phyloP scores from a whole-genome alignment of 768 basidiomycete species.

The Tylopilus vinaceipallidus region DNA sequence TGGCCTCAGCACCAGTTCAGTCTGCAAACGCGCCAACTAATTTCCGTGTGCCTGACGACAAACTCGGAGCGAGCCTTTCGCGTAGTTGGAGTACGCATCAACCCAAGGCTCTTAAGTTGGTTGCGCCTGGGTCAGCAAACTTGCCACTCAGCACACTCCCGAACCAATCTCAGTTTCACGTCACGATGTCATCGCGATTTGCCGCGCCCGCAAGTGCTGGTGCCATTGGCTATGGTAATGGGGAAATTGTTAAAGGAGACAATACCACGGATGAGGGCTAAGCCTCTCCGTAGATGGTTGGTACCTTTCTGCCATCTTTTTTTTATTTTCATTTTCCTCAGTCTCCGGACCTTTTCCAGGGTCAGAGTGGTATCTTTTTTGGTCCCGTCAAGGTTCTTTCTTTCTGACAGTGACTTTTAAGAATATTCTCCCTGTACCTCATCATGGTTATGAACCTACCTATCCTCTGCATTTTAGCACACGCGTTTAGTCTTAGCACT shows the following conservation, averaged over 20 bases:
- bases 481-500: slow-evolving; percentile 9
- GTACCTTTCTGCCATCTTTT: slow-evolving; percentile 3
- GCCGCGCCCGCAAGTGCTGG: neutral
- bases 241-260: slow-evolving; percentile 15
- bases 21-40: slow-evolving; percentile 9
- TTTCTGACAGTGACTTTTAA: slow-evolving; percentile 14
- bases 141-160: slow-evolving; percentile 55
- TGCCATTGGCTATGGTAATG: slow-evolving; percentile 12
- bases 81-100: slow-evolving; percentile 58
- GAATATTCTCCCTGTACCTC: slow-evolving; percentile 9
- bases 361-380: slow-evolving; percentile 4
- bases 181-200: slow-evolving; percentile 33
- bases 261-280: slow-evolving; percentile 29
- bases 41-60: slow-evolving; percentile 41
- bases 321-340: neutral
- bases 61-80: slow-evolving; percentile 52
- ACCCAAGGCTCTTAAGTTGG: slow-evolving; percentile 40
- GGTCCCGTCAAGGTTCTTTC: neutral
- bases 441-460: slow-evolving; percentile 7
- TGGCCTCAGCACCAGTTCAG: slow-evolving; percentile 33
- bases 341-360: neutral
- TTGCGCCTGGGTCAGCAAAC: slow-evolving; percentile 29
- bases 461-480: slow-evolving; percentile 21
- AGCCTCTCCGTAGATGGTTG: slow-evolving; percentile 24
- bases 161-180: slow-evolving; percentile 44